Evolutionary conservation across 2,329 filamentous ascomycete species (phyloP).

Genomic region (Botryotinia globosa): DNA sequence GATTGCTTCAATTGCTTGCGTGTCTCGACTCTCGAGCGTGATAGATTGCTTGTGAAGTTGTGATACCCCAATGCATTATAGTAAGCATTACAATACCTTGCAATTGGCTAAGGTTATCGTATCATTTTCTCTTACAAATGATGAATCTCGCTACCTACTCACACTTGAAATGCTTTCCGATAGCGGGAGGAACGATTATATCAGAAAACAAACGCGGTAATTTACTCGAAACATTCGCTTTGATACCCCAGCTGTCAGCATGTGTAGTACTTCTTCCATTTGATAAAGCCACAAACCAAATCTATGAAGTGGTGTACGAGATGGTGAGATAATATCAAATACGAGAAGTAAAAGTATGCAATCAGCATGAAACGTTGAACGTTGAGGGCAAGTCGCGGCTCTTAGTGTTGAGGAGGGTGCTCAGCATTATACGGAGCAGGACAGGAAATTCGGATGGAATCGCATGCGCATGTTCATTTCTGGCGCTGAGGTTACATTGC

Average conservation of each 20-base stretch:
- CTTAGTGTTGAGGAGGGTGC: background rate
- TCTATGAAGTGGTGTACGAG: background rate
- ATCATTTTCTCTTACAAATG: background rate
- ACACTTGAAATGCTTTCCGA: background rate
- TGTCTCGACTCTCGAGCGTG: background rate
- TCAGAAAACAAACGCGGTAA: background rate
- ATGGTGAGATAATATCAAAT: background rate
- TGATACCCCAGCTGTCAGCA: background rate
- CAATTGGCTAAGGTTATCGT: background rate
- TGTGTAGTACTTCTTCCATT: background rate
- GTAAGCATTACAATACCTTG: background rate
- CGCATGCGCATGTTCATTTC: background rate
- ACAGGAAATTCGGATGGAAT: background rate
- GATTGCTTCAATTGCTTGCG: background rate
- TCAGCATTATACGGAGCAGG: background rate
- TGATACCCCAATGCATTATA: background rate
- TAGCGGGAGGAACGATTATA: background rate
- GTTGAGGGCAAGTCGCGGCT: slow-evolving; percentile 8
- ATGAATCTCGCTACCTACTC: background rate
- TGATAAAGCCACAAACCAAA: background rate
- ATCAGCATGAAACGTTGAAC: background rate
- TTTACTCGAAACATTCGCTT: background rate
- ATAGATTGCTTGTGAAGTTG: background rate
- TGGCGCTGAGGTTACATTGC: slow-evolving; percentile 5
- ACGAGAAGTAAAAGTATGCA: background rate